These are phyloP conservation scores for Ogataea philodendri DNA, from an alignment of 805 yeast genomes.

Conservation along the genomic window DNA sequence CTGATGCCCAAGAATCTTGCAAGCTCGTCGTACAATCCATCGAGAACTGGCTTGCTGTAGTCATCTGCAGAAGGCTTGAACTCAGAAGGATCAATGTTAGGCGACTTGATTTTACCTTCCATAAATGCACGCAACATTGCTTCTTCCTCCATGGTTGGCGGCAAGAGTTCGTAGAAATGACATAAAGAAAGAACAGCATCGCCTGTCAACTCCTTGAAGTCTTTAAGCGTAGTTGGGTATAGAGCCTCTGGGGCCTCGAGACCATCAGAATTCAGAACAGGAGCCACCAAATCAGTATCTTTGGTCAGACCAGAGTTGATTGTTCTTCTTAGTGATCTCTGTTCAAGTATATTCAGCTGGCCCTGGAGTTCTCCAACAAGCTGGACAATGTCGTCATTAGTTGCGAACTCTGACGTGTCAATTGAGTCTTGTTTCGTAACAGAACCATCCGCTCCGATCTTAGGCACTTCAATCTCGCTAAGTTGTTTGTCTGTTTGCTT, in stretches of 20 bases:
- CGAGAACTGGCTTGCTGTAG: constrained; percentile 47
- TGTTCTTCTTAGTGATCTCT: constrained; percentile 68
- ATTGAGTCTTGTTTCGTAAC: constrained; percentile 7
- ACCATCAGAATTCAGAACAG: constrained; percentile 78
- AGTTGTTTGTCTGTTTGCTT: constrained; percentile 41
- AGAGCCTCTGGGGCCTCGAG: constrained; percentile 51
- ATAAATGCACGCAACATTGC: constrained; percentile 49
- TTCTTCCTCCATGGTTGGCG: constrained; percentile 58
- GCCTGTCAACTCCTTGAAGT: constrained; percentile 48
- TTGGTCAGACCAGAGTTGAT: constrained; percentile 54
- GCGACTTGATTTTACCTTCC: constrained; percentile 47
- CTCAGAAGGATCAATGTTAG: constrained; percentile 32
- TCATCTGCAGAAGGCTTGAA: constrained; percentile 32
- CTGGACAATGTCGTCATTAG: constrained; percentile 82
- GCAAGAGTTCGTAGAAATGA: constrained; percentile 72
- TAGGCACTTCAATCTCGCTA: constrained; percentile 25
- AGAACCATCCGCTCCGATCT: constrained; percentile 21
- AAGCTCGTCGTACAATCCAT: constrained; percentile 57
- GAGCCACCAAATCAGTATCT: constrained; percentile 51
- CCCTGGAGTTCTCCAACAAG: constrained; percentile 88
- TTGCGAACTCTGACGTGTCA: constrained; percentile 59
- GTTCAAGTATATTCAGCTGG: constrained; percentile 77
- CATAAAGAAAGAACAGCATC: constrained; percentile 52
- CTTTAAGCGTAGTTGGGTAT: constrained; percentile 60
- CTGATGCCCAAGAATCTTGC: constrained; percentile 68